Conservation (phyloP, 192 early-diverging fungal genomes). For the Chytriomyces hyalinus region DNA sequence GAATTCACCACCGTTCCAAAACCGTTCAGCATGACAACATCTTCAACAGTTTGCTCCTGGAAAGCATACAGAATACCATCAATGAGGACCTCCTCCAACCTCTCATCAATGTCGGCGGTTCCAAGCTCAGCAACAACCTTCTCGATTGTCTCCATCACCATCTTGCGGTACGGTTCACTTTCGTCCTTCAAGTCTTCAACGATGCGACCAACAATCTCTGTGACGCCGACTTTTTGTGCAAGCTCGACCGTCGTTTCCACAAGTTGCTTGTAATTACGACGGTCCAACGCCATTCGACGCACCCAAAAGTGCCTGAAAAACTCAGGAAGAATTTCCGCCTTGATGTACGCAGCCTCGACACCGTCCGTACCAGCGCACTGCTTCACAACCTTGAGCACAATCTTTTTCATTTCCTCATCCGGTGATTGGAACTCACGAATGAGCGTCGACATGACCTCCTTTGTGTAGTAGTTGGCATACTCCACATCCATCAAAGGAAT, state of each 20-base stretch:
- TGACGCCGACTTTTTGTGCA: constrained; percentile 90
- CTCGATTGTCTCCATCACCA: constrained; percentile 98
- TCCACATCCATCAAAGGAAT: constrained; percentile 97
- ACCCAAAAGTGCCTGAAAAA: constrained; percentile 99
- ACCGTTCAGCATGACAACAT: constrained; percentile 89
- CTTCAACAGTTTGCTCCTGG: constrained; percentile 97
- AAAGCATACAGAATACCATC: constrained; percentile 98
- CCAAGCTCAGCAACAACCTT: constrained; percentile 79
- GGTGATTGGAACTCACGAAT: constrained; percentile 96
- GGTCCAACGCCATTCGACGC: constrained; percentile 93
- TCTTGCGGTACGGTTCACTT: constrained; percentile 87
- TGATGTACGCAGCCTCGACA: constrained; percentile 83
- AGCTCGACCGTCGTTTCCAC: constrained; percentile 97
- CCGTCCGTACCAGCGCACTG: constrained; percentile 96
- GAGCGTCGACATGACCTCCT: constrained; percentile 90
- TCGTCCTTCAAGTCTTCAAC: constrained; percentile 96
- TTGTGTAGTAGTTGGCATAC: constrained; percentile 92
- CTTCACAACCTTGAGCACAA: constrained; percentile 96
- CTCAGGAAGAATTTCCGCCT: constrained; percentile 89
- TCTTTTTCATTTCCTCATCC: constrained; percentile 98
- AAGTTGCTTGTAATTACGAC: constrained; percentile 88
- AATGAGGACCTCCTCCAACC: constrained; percentile 93
- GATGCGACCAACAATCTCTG: constrained; percentile 84
- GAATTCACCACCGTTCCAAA: constrained; percentile 95
- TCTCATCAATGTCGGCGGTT: constrained; percentile 87